A percentile compares a stretch with the other conserved stretches of the same genome.
phyloP scores from a whole-genome alignment of 441 rosid genomes.

The Syzygium malaccense region DNA sequence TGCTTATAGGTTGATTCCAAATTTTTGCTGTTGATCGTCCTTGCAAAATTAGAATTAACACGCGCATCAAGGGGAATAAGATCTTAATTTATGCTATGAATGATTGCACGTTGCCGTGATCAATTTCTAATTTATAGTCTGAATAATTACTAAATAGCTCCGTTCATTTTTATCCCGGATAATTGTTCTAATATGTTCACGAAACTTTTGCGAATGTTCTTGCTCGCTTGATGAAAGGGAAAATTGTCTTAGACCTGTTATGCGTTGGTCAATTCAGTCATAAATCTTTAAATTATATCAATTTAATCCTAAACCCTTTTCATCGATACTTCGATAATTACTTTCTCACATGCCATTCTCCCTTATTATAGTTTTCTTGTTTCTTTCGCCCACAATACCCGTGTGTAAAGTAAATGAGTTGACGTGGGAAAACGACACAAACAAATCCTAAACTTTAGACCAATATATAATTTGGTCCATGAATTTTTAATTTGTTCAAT shows the following conservation, averaged over 20 bases:
- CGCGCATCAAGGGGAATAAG: background rate
- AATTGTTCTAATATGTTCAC: background rate
- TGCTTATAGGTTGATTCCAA: no score
- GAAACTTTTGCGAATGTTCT: background rate
- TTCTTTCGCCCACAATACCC: background rate
- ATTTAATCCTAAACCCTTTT: no score
- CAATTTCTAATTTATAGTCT: background rate
- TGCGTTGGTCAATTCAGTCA: no score
- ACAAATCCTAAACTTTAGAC: no score
- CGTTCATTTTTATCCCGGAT: background rate
- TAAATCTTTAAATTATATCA: no score
- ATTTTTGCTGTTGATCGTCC: no score
- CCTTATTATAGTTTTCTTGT: background rate
- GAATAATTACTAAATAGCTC: background rate
- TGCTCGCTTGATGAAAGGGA: background rate
- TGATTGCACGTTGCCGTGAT: background rate
- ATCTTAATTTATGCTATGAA: background rate
- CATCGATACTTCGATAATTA: background rate
- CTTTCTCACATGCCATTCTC: background rate
- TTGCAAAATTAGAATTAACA: background rate
- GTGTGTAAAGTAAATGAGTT: background rate
- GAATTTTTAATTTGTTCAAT: no score
- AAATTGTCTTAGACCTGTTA: no score
- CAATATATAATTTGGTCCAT: no score
- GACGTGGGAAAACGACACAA: no score